Conservation (phyloP, 257 asterid genomes). For the Solanum gandarillasii region DNA sequence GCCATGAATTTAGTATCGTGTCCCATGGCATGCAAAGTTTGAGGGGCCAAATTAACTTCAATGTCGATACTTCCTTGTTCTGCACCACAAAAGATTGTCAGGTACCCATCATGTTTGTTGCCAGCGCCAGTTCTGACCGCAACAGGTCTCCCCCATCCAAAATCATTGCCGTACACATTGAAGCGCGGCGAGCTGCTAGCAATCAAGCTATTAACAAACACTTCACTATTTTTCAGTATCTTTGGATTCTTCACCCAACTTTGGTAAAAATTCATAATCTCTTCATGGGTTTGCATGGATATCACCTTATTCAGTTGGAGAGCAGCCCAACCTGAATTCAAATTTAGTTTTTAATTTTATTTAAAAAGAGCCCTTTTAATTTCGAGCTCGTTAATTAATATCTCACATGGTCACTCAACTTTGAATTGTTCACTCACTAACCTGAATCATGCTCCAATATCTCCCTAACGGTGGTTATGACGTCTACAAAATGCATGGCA, state of each 20-base stretch:
- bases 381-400: no score
- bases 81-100: constrained; percentile 23
- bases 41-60: constrained; percentile 22
- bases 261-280: neutral
- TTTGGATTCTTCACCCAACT: constrained; percentile 19
- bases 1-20: constrained; percentile 32
- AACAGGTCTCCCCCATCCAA: constrained; percentile 51
- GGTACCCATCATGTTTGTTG: constrained; percentile 29
- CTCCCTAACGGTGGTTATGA: neutral
- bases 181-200: constrained; percentile 34
- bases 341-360: no score
- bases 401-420: no score
- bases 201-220: neutral
- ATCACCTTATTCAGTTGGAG: constrained; percentile 14
- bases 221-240: neutral
- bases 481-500: neutral
- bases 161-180: constrained; percentile 46
- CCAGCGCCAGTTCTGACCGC: constrained; percentile 35
- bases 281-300: constrained; percentile 7
- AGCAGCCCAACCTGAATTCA: constrained; percentile 14
- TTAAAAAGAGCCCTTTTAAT: no score
- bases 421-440: no score
- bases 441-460: constrained; percentile 5
- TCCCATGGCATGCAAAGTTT: constrained; percentile 17
- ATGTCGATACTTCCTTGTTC: constrained; percentile 38